A percentile compares a stretch with the other conserved stretches of the same genome.
phyloP scores from a whole-genome alignment of 352 stramenopile species.

The Globisporangium ultimum region DNA sequence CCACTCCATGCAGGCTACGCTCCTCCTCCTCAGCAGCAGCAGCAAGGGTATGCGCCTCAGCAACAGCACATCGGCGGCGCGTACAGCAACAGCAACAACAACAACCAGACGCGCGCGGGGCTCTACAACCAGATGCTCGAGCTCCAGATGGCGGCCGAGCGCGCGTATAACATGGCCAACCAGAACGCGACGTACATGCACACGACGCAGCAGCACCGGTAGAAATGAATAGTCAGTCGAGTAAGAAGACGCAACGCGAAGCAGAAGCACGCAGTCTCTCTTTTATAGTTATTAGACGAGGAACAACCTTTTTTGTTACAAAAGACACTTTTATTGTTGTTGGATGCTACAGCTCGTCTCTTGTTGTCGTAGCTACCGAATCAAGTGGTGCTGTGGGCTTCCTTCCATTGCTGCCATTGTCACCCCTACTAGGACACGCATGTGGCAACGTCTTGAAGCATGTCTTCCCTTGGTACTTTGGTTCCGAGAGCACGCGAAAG shows the following conservation, averaged over 20 bases:
- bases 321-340: no score
- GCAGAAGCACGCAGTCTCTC: neutral
- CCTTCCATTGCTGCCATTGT: no score
- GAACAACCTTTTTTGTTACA: no score
- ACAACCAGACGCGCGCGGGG: conserved; percentile 26
- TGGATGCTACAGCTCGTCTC: conserved; percentile 2
- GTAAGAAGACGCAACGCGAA: neutral
- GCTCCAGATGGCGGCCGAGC: conserved; percentile 64
- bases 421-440: neutral
- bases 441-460: conserved; percentile 17
- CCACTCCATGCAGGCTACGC: conserved; percentile 1
- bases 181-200: conserved; percentile 68
- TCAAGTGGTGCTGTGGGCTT: no score
- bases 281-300: conserved; percentile 2
- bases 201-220: conserved; percentile 12
- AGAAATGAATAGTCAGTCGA: neutral
- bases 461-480: conserved; percentile 16
- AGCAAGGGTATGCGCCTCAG: conserved; percentile 4
- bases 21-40: no score
- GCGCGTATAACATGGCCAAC: conserved; percentile 66
- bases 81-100: conserved; percentile 8
- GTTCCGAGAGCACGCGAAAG: conserved; percentile 24
- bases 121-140: conserved; percentile 82
- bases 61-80: conserved; percentile 1
- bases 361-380: neutral